Percentiles rank a stretch among this genome's conserved stretches.
Evolutionary conservation across 352 stramenopile genomes (phyloP).

Genomic region (Pythium aristosporum): DNA sequence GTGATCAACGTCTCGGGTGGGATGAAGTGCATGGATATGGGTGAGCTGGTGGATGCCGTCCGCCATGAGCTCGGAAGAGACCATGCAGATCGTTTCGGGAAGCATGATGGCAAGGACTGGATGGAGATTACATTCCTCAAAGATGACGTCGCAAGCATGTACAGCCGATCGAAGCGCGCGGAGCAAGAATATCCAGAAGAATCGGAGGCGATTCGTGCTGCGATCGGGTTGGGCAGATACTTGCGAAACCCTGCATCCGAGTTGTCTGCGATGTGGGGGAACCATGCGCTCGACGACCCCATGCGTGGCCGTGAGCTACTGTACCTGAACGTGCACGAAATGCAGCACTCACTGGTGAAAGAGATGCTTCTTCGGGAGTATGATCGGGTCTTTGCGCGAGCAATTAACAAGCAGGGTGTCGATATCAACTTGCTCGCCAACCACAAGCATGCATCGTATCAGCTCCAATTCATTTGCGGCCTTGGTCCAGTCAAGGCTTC

Average conservation of each 20-base stretch:
- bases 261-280: slow-evolving; percentile 85
- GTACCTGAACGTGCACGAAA: slow-evolving; percentile 83
- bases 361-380: slow-evolving; percentile 85
- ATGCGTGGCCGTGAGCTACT: slow-evolving; percentile 74
- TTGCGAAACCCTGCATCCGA: slow-evolving; percentile 85
- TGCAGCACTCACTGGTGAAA: slow-evolving; percentile 87
- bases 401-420: slow-evolving; percentile 87
- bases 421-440: slow-evolving; percentile 90
- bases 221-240: slow-evolving; percentile 77
- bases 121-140: slow-evolving; percentile 88
- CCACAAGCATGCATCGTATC: slow-evolving; percentile 85
- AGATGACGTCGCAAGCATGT: slow-evolving; percentile 89
- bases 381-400: slow-evolving; percentile 82
- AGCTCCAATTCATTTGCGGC: slow-evolving; percentile 86
- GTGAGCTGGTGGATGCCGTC: slow-evolving; percentile 81
- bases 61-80: slow-evolving; percentile 71
- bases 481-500: slow-evolving; percentile 81
- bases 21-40: slow-evolving; percentile 90
- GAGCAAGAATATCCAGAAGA: slow-evolving; percentile 86
- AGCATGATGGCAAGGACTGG: slow-evolving; percentile 77
- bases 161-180: slow-evolving; percentile 80
- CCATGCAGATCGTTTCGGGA: slow-evolving; percentile 69
- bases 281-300: slow-evolving; percentile 76
- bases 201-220: slow-evolving; percentile 71
- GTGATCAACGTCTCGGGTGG: slow-evolving; percentile 89